These are phyloP conservation scores for Cercospora canescens DNA, from an alignment of 2,329 filamentous ascomycete genomes.

Conservation along the genomic window DNA sequence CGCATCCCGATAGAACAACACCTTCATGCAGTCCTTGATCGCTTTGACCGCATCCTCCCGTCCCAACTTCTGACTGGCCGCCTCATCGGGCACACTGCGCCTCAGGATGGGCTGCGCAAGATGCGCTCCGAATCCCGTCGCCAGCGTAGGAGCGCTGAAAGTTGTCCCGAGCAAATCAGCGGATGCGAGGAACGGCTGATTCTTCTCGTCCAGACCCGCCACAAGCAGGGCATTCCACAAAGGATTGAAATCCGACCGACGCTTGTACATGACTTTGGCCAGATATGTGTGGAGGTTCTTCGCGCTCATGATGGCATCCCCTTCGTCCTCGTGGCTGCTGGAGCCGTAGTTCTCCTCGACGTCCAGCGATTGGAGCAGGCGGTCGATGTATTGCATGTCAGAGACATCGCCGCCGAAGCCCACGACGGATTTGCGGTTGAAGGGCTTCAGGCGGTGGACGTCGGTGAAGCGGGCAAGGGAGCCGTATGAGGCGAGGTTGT, in stretches of 20 bases:
- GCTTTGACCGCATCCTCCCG: constrained; percentile 78
- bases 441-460: constrained; percentile 89
- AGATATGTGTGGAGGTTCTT: constrained; percentile 97
- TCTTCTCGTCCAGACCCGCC: constrained; percentile 77
- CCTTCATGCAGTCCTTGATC: constrained; percentile 95
- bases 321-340: constrained; percentile 60
- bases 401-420: constrained; percentile 97
- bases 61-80: constrained; percentile 67
- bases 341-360: constrained; percentile 83
- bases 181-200: constrained; percentile 84
- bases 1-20: constrained; percentile 95
- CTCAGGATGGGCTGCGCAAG: constrained; percentile 91
- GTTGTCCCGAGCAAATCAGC: constrained; percentile 92
- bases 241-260: constrained; percentile 92
- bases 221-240: constrained; percentile 96
- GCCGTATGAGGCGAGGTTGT: constrained; percentile 97
- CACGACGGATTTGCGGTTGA: constrained; percentile 79
- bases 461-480: constrained; percentile 93
- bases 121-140: constrained; percentile 91
- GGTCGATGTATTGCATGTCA: constrained; percentile 98
- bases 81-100: constrained; percentile 80
- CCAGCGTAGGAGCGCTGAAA: constrained; percentile 82
- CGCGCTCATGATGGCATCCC: constrained; percentile 64
- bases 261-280: constrained; percentile 91
- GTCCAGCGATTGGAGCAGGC: constrained; percentile 81